Conservation (phyloP, 2,329 filamentous ascomycete species). For the Hymenoscyphus infarciens region DNA sequence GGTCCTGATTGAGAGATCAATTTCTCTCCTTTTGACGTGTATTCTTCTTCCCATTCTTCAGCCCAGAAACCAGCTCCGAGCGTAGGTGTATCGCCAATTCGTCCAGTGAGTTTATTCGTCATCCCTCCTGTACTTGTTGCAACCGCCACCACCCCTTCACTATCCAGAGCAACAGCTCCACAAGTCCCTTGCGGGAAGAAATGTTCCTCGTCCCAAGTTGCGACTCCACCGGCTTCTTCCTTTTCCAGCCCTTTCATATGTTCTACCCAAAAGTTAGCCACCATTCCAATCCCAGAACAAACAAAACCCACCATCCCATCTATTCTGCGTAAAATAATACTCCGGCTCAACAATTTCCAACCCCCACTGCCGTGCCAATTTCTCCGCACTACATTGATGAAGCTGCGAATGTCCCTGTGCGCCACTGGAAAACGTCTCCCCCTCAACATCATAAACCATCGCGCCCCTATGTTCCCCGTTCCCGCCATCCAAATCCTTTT, state of each 20-base stretch:
- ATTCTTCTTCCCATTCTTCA: conserved; percentile 67
- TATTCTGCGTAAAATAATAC: conserved; percentile 75
- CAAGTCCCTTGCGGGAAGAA: conserved; percentile 82
- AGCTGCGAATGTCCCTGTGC: conserved; percentile 70
- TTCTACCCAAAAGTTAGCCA: conserved; percentile 37
- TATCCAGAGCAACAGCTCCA: conserved; percentile 77
- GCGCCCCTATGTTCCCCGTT: conserved; percentile 35
- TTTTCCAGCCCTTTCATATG: conserved; percentile 57
- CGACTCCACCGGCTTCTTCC: conserved; percentile 43
- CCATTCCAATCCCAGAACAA: background rate
- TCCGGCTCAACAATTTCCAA: conserved; percentile 61
- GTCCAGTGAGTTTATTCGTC: conserved; percentile 83
- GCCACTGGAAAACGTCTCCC: conserved; percentile 15
- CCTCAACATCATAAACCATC: conserved; percentile 18
- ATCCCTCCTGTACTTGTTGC: conserved; percentile 70
- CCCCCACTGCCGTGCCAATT: conserved; percentile 64
- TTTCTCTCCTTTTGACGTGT: conserved; percentile 27
- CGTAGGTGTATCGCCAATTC: conserved; percentile 82
- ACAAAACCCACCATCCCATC: conserved; percentile 61
- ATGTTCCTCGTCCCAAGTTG: conserved; percentile 56
- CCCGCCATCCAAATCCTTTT: conserved; percentile 53
- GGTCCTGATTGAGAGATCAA: conserved; percentile 29
- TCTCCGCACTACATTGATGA: conserved; percentile 64
- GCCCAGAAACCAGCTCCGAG: conserved; percentile 88
- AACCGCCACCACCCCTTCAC: conserved; percentile 67